Conservation (phyloP, 208 protist genomes). For the Trypanosoma lewisi region DNA sequence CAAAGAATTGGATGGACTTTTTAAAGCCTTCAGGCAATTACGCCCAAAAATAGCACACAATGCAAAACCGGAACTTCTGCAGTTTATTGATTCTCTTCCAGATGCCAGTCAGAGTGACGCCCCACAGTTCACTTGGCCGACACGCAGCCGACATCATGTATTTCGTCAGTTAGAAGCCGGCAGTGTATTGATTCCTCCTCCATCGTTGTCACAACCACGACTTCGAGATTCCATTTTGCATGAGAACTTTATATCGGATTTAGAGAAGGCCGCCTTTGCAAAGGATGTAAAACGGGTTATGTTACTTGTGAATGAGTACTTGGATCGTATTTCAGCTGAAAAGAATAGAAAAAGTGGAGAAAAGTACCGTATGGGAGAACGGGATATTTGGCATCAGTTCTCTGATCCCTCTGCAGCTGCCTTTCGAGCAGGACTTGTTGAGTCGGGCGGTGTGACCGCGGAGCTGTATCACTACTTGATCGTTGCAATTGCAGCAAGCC, state of each 20-base stretch:
- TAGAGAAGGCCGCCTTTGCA: constrained; percentile 48
- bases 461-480: constrained; percentile 91
- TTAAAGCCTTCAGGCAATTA: constrained; percentile 38
- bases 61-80: constrained; percentile 28
- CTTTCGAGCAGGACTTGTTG: constrained; percentile 54
- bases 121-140: constrained; percentile 32
- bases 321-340: constrained; percentile 43
- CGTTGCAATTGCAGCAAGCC: constrained; percentile 42
- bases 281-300: constrained; percentile 38
- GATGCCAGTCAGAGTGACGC: neutral
- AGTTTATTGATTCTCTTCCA: constrained; percentile 51
- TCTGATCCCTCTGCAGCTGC: constrained; percentile 45
- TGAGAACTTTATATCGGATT: constrained; percentile 35
- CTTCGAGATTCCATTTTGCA: constrained; percentile 80
- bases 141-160: constrained; percentile 41
- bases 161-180: constrained; percentile 73
- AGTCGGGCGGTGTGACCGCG: constrained; percentile 58
- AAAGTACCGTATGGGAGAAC: constrained; percentile 22
- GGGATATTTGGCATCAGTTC: constrained; percentile 59
- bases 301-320: constrained; percentile 54
- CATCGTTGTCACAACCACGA: constrained; percentile 20
- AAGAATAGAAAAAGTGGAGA: constrained; percentile 23
- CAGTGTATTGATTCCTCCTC: neutral
- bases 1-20: constrained; percentile 35
- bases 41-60: constrained; percentile 24